Evolutionary conservation across 2,329 filamentous ascomycete genomes (phyloP), one percentile per base, ranked within the genome.

Genomic region (Tricladium varicosporioides): DNA sequence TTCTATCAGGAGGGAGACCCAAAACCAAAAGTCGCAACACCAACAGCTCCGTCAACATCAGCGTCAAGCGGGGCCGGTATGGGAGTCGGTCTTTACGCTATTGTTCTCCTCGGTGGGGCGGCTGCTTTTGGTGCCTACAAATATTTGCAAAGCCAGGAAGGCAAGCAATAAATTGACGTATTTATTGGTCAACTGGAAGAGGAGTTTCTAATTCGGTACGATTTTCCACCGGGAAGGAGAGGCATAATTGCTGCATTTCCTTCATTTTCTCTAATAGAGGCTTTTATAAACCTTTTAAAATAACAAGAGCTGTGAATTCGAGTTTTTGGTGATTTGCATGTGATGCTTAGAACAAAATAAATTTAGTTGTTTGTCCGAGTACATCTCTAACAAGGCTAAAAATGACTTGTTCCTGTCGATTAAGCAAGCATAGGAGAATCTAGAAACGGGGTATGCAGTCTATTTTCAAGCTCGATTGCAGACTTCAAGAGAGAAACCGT

Each of bases 111-210:
- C 64, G 91, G 91, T 67, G 92, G 87, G 65, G 80, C 85, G 49
- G 73, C 85, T 61, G 91, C 90, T 62, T 97, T 91, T 78, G 83
- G 82, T 67, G 89, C 82, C 68, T 97, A 93, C 81, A 87, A 92
- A 76, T 96, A 94, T 80, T 74, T 95, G 67, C 86, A 93, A 54
- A 62, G 53, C 43, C 67, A 70, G 49, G 60, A 69, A 56, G 61
- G 56, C 18, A 55, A 64, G 52, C 60, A 61, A 54, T 66, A 63
- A 7, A 43, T 43, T 52, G 22, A 7, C 27, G 54, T 32, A 18
- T 5, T 45, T 16, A 22, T 27, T 27, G 22, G 44, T 42, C 49
- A 19, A 16, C 19, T 47, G 53, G 46, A 19, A 50, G 43, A 18
- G 49, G 50, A 54, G 43, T 31, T 27, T 40, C 22, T 22, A 18